Base-by-base conservation (phyloP, 163 green algal genomes). In the Scenedesmus sp. region DNA sequence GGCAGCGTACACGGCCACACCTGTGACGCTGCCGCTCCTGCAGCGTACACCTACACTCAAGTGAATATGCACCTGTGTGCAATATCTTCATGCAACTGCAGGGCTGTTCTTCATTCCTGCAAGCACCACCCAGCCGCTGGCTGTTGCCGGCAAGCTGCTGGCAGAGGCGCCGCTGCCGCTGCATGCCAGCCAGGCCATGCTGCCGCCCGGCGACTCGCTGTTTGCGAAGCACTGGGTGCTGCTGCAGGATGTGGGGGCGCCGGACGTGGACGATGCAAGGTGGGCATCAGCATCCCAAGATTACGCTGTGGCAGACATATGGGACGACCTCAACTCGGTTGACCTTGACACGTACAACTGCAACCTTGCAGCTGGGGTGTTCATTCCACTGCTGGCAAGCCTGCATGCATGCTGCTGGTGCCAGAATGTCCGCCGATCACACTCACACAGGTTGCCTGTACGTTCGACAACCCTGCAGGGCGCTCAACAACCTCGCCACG, bases 221-320 rank as follows among this genome's bases (percentile, higher is more conserved):
- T 94, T 98, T 46, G 90, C 96, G 72, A 96, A 95, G 81, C 95
- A 98, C 93, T 97, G 96, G 83, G 87, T 99, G 90, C 93, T 99
- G 78, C 90, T 99, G 80, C 97, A 98, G 89, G 97, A 99, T 87
- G 93, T 85, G 33, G 88, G 91, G 4, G 90, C 78, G 20, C 65
- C 65, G 2, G 81, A 82, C 22, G 89, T 82, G 80, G 88, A 92
- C 0, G 88, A 92, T 33, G 80, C 44, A 20, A 65, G 46, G 88
- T 91, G 53, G 44, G 73, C 4, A 18, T 56, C 46, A 53, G 51
- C 51, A 61, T 24, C 12, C 51, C 51, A 61, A 10, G 10, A 53
- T 6, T 53, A 53, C 10, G 7, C 46, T 53, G 46, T 6, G 10
- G 46, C 51, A 61, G 51, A 56, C 46, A 56, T 56, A 10, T 10